Conservation (phyloP, 495 filamentous ascomycete genomes). For the Parathielavia hyrcaniae region DNA sequence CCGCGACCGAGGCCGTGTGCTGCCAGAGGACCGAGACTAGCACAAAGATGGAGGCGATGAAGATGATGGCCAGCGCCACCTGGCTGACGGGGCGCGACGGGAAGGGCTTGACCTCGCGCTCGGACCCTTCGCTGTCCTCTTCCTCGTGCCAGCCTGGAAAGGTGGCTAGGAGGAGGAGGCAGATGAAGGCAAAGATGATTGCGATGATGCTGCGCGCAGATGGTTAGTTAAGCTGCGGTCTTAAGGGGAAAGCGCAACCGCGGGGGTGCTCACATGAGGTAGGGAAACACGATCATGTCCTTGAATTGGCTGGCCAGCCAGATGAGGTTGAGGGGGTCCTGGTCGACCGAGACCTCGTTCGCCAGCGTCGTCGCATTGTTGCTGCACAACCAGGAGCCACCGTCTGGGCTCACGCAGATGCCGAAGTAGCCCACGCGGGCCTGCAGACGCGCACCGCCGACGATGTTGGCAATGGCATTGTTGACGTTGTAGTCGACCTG, state of each 20-base stretch:
- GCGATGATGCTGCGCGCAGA: constrained; percentile 59
- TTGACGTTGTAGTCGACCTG: constrained; percentile 83
- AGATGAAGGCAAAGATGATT: constrained; percentile 73
- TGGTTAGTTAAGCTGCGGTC: background rate
- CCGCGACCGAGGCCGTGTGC: constrained; percentile 91
- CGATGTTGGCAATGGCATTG: constrained; percentile 66
- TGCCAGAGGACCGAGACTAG: constrained; percentile 70
- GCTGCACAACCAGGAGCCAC: constrained; percentile 64
- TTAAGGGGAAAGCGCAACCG: background rate
- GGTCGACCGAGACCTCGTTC: constrained; percentile 58
- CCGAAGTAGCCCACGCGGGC: constrained; percentile 66
- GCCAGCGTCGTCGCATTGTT: constrained; percentile 73
- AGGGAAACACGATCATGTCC: constrained; percentile 75
- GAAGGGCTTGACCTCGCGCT: constrained; percentile 73
- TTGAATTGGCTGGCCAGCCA: constrained; percentile 76
- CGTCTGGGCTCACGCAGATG: constrained; percentile 69
- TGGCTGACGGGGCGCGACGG: constrained; percentile 67
- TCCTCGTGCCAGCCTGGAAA: constrained; percentile 81
- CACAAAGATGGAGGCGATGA: constrained; percentile 71
- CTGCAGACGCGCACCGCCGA: constrained; percentile 58
- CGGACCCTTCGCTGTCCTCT: constrained; percentile 55
- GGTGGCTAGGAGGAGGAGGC: constrained; percentile 66
- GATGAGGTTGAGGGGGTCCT: constrained; percentile 74
- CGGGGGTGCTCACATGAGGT: constrained; percentile 53
- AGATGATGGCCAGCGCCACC: constrained; percentile 70